phyloP scores from a whole-genome alignment of 1,284 basidiomycete genomes.

The Leccinum pachyderme region DNA sequence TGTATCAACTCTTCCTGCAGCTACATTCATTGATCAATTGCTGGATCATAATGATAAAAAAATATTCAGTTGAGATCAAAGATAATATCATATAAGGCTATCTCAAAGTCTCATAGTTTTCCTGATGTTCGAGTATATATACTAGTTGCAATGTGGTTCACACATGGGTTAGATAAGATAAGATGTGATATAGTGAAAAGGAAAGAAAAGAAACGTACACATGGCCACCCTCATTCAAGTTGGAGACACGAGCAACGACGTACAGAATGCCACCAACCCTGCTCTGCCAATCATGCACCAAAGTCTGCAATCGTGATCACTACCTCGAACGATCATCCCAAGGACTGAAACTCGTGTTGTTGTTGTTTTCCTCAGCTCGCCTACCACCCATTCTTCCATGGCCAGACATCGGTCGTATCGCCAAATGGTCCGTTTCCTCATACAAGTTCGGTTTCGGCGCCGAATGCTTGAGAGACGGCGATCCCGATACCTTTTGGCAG shows the following conservation, averaged over 20 bases:
- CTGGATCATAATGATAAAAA: no score
- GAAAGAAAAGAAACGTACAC: no score
- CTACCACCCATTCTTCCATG: conserved; percentile 54
- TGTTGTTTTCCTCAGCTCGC: conserved; percentile 25
- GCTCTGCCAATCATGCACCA: conserved; percentile 37
- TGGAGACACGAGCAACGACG: conserved; percentile 10
- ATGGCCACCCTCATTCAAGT: no score
- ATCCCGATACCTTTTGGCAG: conserved; percentile 98
- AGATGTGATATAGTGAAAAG: no score
- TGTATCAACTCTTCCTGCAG: no score
- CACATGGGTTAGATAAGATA: no score
- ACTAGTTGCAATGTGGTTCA: no score
- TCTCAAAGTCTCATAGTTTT: no score
- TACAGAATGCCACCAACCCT: conserved; percentile 17
- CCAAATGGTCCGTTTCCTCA: conserved; percentile 95
- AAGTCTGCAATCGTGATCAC: conserved; percentile 16
- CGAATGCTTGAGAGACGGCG: conserved; percentile 85
- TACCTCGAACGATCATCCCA: background rate
- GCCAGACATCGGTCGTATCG: conserved; percentile 82
- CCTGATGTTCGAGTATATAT: no score
- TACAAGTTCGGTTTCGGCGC: conserved; percentile 97
- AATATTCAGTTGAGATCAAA: no score
- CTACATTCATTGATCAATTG: no score
- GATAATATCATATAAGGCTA: no score
- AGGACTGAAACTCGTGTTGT: conserved; percentile 1